Conservation (phyloP, 1,139 yeast species). For the Debaryomycetaceae sp. region DNA sequence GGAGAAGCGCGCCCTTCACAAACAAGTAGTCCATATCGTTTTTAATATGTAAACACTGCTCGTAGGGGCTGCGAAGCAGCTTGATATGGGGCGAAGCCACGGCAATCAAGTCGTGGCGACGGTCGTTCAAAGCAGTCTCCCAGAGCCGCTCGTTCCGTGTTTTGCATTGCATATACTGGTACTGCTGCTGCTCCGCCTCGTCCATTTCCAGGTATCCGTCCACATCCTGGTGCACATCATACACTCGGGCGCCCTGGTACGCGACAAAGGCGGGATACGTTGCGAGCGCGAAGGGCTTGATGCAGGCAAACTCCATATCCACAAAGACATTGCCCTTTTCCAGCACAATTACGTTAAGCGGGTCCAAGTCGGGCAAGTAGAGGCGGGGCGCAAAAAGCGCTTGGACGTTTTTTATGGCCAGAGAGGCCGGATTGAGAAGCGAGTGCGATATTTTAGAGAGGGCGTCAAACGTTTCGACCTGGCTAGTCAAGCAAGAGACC, state of each 20-base stretch:
- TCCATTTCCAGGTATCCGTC: conserved; percentile 58
- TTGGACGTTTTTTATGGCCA: conserved; percentile 44
- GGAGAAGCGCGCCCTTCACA: conserved; percentile 58
- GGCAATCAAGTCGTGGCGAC: conserved; percentile 57
- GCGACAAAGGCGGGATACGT: conserved; percentile 75
- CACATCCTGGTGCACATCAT: conserved; percentile 61
- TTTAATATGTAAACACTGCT: conserved; percentile 56
- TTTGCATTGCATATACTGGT: conserved; percentile 74
- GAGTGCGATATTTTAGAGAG: conserved; percentile 43
- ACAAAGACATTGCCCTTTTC: conserved; percentile 38
- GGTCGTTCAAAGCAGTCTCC: conserved; percentile 65
- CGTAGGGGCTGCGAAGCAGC: conserved; percentile 53
- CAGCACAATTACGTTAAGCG: conserved; percentile 64
- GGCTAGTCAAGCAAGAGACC: conserved; percentile 30
- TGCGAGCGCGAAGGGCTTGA: conserved; percentile 72
- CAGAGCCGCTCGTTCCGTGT: conserved; percentile 87
- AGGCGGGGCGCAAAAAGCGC: conserved; percentile 67
- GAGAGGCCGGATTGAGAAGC: conserved; percentile 41
- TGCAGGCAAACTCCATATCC: conserved; percentile 72
- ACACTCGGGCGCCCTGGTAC: conserved; percentile 81
- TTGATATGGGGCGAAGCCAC: conserved; percentile 72
- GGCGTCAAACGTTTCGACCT: conserved; percentile 49
- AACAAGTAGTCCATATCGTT: conserved; percentile 52
- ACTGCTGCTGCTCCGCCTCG: conserved; percentile 68
- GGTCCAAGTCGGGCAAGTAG: conserved; percentile 77